Percentiles rank a stretch among this genome's conserved stretches.
phyloP scores from a whole-genome alignment of 1,284 basidiomycete species.

The Caloboletus inedulis region DNA sequence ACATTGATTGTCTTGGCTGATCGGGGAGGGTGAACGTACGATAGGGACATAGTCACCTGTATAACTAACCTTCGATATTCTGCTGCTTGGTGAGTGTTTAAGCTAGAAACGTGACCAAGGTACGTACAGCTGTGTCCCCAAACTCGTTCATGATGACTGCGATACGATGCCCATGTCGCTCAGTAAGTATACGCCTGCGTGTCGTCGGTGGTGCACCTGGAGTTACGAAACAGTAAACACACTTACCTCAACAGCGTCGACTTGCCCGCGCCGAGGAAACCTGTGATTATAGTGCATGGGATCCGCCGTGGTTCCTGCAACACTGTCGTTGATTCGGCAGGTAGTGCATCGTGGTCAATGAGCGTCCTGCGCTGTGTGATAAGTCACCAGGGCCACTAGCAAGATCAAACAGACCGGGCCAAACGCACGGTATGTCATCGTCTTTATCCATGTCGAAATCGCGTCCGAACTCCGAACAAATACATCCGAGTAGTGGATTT shows the following conservation, averaged over 20 bases:
- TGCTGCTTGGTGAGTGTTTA: conserved; percentile 27
- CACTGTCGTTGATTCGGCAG: not conserved
- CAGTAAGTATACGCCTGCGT: conserved; percentile 81
- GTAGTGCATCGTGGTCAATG: conserved; percentile 37
- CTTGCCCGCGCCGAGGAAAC: conserved; percentile 90
- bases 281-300: conserved; percentile 87
- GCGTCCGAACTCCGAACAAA: conserved; percentile 30
- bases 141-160: conserved; percentile 98
- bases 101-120: conserved; percentile 3
- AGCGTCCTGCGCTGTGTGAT: conserved; percentile 34
- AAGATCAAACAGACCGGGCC: conserved; percentile 2
- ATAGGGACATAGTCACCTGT: conserved; percentile 34
- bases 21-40: conserved; percentile 5
- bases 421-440: conserved; percentile 50
- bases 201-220: not conserved
- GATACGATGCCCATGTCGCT: conserved; percentile 89
- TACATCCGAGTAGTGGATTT: conserved; percentile 19
- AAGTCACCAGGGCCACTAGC: conserved; percentile 2
- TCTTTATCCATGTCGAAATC: conserved; percentile 27
- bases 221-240: not conserved
- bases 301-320: conserved; percentile 42
- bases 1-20: conserved; percentile 76
- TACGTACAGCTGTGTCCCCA: conserved; percentile 73
- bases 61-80: conserved; percentile 61
- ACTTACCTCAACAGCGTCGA: conserved; percentile 78